Evolutionary conservation across 305 asterid species (phyloP), one percentile per base, ranked within the genome.

Genomic region (Plantago coronopus): DNA sequence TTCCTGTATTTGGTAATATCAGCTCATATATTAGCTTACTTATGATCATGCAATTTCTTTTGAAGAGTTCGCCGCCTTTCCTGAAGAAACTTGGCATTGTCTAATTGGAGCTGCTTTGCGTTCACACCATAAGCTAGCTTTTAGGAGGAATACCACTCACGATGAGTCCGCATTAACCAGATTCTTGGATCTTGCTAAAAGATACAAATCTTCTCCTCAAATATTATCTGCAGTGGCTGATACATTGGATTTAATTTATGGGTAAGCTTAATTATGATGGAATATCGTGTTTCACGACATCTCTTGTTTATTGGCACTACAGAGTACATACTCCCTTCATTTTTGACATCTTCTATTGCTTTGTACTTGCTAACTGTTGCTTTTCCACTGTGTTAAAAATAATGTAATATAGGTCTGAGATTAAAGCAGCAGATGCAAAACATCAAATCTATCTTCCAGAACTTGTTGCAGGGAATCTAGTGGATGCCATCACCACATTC

Each of bases 141-240:
- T 54, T 61, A 57, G 72, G 55, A 75, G 74, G 67, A 86, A 70
- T 50, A 57, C 63, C 48, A 70, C 72, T 31, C 65, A 59, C 45
- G 78, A 73, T 23, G 91, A 79, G 46, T 68, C 82, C 40, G 68
- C 76, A 56, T 14, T 83, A 57, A 58, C 65, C 56, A 86, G 72
- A 61, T 81, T 78, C 72, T 72, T 94, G 72, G 67, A 71, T 79
- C 82, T 94, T 62, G 89, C 96, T 10, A 78, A 73, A 71, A 83
- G 87, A 77, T 77, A 87, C 69, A 76, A 66, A 64, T 69, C 75
- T 54, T 84, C 93, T 62, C 81, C 91, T 57, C 91, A 90, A 65
- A 72, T 94, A 73, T 74, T 94, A 73, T 80, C 91, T 74, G 80
- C 95, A 18, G 94, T 87, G 9, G 97, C 96, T 63, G 89, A 83